Conservation (phyloP, 495 filamentous ascomycete species). For the Podospora tetraspora region DNA sequence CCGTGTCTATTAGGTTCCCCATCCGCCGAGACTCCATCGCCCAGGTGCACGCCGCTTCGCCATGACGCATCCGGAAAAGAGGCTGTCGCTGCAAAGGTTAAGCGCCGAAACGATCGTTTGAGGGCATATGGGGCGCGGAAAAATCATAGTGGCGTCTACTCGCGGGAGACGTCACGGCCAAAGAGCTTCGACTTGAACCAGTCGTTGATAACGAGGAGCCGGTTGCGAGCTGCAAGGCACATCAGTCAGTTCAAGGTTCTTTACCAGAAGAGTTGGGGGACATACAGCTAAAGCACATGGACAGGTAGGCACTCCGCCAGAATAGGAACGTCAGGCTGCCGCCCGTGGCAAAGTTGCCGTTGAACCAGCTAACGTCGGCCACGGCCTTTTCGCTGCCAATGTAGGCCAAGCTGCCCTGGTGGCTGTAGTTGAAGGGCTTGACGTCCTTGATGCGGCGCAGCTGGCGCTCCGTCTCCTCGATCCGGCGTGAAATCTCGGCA, state of each 20-base stretch:
- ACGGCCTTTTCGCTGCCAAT: constrained; percentile 98
- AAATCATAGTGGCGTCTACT: constrained; percentile 48
- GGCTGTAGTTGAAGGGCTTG: constrained; percentile 95
- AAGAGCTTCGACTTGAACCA: constrained; percentile 96
- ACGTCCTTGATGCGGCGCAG: constrained; percentile 85
- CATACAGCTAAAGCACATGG: constrained; percentile 99
- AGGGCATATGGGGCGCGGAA: background rate
- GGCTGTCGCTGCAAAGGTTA: background rate
- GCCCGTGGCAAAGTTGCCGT: constrained; percentile 86
- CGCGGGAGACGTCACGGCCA: constrained; percentile 90
- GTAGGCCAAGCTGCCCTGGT: constrained; percentile 94
- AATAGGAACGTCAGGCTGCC: constrained; percentile 83
- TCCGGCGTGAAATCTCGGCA: constrained; percentile 67
- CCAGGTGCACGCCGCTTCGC: background rate
- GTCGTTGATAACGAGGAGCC: constrained; percentile 85
- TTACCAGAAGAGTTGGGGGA: constrained; percentile 22
- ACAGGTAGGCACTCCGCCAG: constrained; percentile 95
- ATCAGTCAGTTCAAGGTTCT: constrained; percentile 15
- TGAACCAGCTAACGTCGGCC: constrained; percentile 95
- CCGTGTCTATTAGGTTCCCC: constrained; percentile 15
- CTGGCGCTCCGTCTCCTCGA: constrained; percentile 78
- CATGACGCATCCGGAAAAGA: background rate
- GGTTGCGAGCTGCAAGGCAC: constrained; percentile 64
- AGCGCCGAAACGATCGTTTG: background rate
- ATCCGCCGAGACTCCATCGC: constrained; percentile 18